phyloP scores from a whole-genome alignment of 495 filamentous ascomycete genomes.

The Pseudomonodictys pantanalensis region DNA sequence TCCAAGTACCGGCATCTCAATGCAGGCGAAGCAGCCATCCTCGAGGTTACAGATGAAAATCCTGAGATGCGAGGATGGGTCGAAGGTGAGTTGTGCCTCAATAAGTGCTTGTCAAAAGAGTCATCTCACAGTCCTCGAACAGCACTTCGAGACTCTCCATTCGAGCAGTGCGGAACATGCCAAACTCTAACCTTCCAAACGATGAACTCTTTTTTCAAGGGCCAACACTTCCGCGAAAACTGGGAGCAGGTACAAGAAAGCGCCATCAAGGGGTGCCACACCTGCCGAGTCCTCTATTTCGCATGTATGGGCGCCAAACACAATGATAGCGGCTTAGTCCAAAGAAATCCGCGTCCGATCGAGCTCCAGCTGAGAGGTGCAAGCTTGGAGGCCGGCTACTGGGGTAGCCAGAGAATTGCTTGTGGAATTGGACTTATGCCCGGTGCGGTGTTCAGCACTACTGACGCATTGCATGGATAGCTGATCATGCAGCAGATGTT shows the following conservation, averaged over 20 bases:
- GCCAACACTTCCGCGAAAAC: background rate
- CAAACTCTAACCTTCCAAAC: background rate
- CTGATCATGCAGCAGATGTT: no score
- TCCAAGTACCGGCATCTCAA: constrained; percentile 2
- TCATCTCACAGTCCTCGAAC: background rate
- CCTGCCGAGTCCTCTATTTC: background rate
- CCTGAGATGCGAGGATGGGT: background rate
- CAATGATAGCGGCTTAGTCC: background rate
- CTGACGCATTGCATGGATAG: no score
- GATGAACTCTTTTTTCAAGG: background rate
- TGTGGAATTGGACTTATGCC: no score
- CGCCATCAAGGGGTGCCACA: background rate
- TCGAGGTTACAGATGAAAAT: background rate
- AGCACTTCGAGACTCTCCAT: background rate
- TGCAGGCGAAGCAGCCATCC: background rate
- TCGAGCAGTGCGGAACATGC: background rate
- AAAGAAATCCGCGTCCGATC: no score
- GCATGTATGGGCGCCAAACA: background rate
- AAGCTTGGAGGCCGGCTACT: no score
- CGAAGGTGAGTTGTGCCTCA: background rate
- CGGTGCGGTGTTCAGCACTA: no score
- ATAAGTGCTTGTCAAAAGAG: background rate
- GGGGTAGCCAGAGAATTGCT: no score
- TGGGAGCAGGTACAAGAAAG: background rate
- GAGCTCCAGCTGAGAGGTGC: no score